Conservation (phyloP, 2,329 filamentous ascomycete species). For the Botrytis galanthina region DNA sequence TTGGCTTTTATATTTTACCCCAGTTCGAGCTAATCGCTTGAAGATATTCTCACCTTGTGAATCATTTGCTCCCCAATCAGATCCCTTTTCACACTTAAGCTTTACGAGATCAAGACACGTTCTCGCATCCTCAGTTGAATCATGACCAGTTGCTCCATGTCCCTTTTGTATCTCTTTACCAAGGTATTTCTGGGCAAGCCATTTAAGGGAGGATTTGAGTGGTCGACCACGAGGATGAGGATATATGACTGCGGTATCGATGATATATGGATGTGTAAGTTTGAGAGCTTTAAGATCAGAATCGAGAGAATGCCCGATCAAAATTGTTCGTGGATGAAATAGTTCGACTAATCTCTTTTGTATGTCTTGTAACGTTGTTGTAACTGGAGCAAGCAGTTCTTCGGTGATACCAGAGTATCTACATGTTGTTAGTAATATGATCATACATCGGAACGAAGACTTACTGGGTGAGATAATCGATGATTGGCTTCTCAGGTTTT, state of each 20-base stretch:
- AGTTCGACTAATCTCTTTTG: constrained; percentile 73
- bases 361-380: constrained; percentile 79
- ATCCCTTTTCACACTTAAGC: constrained; percentile 92
- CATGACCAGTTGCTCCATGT: constrained; percentile 61
- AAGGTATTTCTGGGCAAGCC: constrained; percentile 81
- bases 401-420: constrained; percentile 87
- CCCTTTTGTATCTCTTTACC: constrained; percentile 84
- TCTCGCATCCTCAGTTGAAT: constrained; percentile 88
- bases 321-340: constrained; percentile 68
- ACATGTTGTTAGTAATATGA: constrained; percentile 28
- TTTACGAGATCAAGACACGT: constrained; percentile 92
- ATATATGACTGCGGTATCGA: constrained; percentile 87
- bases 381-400: constrained; percentile 76
- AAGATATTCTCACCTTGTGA: constrained; percentile 85
- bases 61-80: constrained; percentile 78
- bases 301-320: constrained; percentile 79
- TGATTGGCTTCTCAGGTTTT: constrained; percentile 83
- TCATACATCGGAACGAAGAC: constrained; percentile 20
- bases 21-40: constrained; percentile 68
- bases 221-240: constrained; percentile 88
- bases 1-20: constrained; percentile 60
- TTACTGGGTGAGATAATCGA: constrained; percentile 80
- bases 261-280: constrained; percentile 86
- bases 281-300: constrained; percentile 81
- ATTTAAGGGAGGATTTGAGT: constrained; percentile 87